Evolutionary conservation across 2,329 filamentous ascomycete species (phyloP).

Genomic region (Pestalotiopsis sp.): DNA sequence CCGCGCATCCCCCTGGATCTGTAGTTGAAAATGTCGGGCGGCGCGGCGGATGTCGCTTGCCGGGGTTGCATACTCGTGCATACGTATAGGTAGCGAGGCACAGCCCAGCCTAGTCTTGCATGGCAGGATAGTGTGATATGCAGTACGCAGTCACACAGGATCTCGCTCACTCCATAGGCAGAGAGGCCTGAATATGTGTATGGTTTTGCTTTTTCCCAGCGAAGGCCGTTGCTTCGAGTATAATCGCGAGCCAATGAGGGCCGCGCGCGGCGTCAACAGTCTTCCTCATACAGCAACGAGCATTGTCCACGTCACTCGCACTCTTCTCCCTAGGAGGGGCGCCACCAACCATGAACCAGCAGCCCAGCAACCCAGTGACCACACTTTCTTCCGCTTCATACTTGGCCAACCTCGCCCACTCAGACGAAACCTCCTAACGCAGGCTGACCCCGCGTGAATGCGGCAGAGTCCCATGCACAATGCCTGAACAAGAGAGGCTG

Average conservation of each 20-base stretch:
- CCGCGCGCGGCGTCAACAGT: not conserved
- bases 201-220: not conserved
- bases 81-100: not conserved
- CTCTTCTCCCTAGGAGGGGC: not conserved
- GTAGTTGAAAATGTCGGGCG: not conserved
- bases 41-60: not conserved
- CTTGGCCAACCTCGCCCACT: constrained; percentile 1
- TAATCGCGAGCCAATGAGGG: not conserved
- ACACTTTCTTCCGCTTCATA: not conserved
- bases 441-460: not conserved
- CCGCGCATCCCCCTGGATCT: not conserved
- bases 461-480: not conserved
- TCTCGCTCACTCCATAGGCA: no score
- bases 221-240: not conserved
- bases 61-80: not conserved
- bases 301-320: constrained; percentile 10
- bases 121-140: not conserved
- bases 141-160: not conserved
- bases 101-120: not conserved
- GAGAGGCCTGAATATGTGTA: not conserved
- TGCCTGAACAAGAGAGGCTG: not conserved
- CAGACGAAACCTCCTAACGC: constrained; percentile 5
- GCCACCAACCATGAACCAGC: not conserved
- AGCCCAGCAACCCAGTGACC: not conserved
- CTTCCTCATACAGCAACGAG: constrained; percentile 6